Percentiles rank a stretch among this genome's conserved stretches.
phyloP scores from a whole-genome alignment of 2,329 filamentous ascomycete genomes.

The Nemania bipapillata region DNA sequence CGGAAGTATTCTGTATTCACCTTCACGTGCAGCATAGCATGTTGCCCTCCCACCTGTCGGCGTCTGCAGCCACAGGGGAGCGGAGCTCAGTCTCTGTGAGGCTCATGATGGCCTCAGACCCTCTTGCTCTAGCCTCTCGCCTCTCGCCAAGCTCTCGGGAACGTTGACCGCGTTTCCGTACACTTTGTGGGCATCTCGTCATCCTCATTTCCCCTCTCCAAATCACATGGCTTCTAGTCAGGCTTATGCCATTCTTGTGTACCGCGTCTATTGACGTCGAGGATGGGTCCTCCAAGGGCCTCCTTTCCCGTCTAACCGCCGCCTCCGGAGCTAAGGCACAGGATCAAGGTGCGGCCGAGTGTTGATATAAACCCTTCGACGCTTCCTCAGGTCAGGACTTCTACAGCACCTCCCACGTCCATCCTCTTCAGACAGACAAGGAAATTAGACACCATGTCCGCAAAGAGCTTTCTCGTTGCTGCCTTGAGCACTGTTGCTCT shows the following conservation, averaged over 20 bases:
- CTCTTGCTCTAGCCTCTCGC: slow-evolving; percentile 7
- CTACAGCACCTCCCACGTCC: slow-evolving; percentile 19
- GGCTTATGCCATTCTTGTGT: background rate
- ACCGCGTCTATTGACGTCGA: slow-evolving; percentile 4
- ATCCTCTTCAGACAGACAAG: slow-evolving; percentile 14
- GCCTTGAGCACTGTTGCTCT: slow-evolving; percentile 54
- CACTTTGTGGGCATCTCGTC: slow-evolving; percentile 1
- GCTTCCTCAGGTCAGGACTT: slow-evolving; percentile 10
- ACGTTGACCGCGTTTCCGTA: slow-evolving; percentile 35
- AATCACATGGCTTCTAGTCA: slow-evolving; percentile 4
- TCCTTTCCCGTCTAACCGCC: slow-evolving; percentile 43
- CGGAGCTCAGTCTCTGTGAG: slow-evolving; percentile 8
- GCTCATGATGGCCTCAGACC: slow-evolving; percentile 22
- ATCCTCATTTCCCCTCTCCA: slow-evolving; percentile 5
- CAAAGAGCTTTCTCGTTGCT: slow-evolving; percentile 51
- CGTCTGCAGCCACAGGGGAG: background rate
- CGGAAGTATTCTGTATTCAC: slow-evolving; percentile 16
- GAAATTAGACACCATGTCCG: slow-evolving; percentile 43
- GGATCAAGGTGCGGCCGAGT: slow-evolving; percentile 18
- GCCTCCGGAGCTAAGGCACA: background rate
- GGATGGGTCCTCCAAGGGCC: slow-evolving; percentile 26
- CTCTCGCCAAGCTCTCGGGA: slow-evolving; percentile 22
- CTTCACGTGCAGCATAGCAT: slow-evolving; percentile 15
- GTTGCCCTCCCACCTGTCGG: slow-evolving; percentile 2
- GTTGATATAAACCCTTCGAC: slow-evolving; percentile 33